Conservation (phyloP, 176 grass and related monocot species). For the Areca catechu region DNA sequence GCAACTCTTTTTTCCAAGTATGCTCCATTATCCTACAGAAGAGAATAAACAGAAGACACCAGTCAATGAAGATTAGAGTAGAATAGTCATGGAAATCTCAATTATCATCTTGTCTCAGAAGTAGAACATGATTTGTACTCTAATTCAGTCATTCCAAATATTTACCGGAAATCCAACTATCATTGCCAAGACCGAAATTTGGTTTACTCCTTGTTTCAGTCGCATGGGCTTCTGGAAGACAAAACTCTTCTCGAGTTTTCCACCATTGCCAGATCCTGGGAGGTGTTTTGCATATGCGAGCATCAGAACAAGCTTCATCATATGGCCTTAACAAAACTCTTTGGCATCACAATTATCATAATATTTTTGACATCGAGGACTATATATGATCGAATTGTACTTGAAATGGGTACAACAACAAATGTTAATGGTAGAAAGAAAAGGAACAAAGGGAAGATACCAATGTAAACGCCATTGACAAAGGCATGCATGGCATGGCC, state of each 20-base stretch:
- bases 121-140: no score
- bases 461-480: constrained; percentile 47
- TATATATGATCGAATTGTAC: neutral
- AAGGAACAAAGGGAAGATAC: constrained; percentile 24
- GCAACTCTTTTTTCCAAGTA: constrained; percentile 38
- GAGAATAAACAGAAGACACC: neutral
- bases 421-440: no score
- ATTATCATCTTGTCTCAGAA: no score
- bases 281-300: neutral
- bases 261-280: constrained; percentile 60
- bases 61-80: no score
- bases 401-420: no score
- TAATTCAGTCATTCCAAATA: neutral
- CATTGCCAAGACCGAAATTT: constrained; percentile 39
- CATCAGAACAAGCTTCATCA: neutral
- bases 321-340: no score
- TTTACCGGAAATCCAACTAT: constrained; percentile 50
- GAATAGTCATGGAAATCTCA: no score
- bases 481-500: constrained; percentile 59
- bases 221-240: constrained; percentile 53
- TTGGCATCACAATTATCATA: no score
- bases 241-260: constrained; percentile 60
- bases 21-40: constrained; percentile 63
- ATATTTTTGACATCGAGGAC: constrained; percentile 14
- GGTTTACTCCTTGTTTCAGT: constrained; percentile 50